Evolutionary conservation across 345 rosid genomes (phyloP).

Genomic region (Pistacia integerrima): DNA sequence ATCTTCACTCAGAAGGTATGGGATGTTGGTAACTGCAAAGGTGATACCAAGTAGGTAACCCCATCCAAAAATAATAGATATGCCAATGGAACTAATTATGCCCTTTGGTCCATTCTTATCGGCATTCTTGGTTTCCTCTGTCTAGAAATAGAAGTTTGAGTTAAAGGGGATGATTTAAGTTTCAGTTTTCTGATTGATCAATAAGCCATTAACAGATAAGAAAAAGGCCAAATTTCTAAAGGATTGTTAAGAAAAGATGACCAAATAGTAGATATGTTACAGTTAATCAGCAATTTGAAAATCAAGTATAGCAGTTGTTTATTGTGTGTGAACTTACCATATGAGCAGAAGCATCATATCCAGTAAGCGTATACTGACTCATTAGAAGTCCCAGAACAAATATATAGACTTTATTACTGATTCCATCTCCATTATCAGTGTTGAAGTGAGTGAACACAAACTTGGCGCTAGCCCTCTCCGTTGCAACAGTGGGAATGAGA

Average conservation of each 20-base stretch:
- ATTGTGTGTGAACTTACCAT: conserved; percentile 54
- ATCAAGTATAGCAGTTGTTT: neutral
- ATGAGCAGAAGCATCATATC: conserved; percentile 97
- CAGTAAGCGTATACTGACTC: conserved; percentile 94
- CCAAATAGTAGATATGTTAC: neutral
- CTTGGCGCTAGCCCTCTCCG: conserved; percentile 78
- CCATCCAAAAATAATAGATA: conserved; percentile 94
- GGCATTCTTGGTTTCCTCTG: conserved; percentile 93
- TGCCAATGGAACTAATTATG: conserved; percentile 82
- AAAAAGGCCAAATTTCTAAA: neutral
- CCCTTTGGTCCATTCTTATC: conserved; percentile 90
- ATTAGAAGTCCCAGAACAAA: conserved; percentile 88
- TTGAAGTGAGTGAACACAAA: conserved; percentile 90
- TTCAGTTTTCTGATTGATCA: conserved; percentile 13
- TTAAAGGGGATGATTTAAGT: conserved; percentile 14
- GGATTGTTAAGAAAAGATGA: neutral
- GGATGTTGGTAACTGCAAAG: conserved; percentile 81
- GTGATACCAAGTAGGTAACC: conserved; percentile 86
- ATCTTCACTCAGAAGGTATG: conserved; percentile 66
- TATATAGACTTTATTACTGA: conserved; percentile 63
- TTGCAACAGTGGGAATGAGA: conserved; percentile 75
- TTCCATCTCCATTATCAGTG: conserved; percentile 76
- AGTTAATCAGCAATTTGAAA: neutral
- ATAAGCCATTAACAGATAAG: neutral
- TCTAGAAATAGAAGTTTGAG: conserved; percentile 42